A percentile compares a stretch with the other conserved stretches of the same genome.
Conservation (phyloP, 805 yeast genomes). For the Wickerhamomyces xylosicus region DNA sequence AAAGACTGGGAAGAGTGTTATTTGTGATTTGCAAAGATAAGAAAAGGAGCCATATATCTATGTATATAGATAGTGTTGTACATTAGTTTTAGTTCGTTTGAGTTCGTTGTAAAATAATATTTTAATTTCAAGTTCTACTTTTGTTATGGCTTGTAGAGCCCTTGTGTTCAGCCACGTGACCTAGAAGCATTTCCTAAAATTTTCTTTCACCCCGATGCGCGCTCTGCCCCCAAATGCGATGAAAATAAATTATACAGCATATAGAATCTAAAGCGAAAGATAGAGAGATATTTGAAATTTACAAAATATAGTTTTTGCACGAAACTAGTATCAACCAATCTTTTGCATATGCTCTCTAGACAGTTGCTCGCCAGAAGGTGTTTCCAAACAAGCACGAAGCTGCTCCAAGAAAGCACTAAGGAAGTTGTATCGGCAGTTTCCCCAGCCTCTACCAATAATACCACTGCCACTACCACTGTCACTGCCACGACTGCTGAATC, state of each 20-base stretch:
- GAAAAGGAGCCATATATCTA: no score
- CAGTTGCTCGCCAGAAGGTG: background rate
- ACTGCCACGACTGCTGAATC: background rate
- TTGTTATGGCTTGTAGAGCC: no score
- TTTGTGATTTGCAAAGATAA: slow-evolving; percentile 52
- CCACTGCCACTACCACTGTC: background rate
- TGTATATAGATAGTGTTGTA: background rate
- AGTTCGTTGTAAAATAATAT: no score
- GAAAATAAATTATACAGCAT: no score
- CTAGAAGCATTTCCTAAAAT: no score
- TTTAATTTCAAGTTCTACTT: no score
- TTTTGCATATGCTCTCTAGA: background rate
- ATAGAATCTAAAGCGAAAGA: background rate
- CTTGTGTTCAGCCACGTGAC: no score
- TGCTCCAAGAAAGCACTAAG: background rate
- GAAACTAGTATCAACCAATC: background rate
- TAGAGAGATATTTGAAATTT: background rate
- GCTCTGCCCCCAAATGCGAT: no score
- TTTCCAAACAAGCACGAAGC: background rate
- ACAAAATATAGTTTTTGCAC: background rate
- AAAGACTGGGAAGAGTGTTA: slow-evolving; percentile 62
- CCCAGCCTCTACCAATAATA: background rate
- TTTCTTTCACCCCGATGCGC: no score
- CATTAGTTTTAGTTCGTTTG: no score
- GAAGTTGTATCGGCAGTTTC: background rate